Evolutionary conservation across 129 eudicot genomes (phyloP).

Genomic region (Ambrosia trifida): DNA sequence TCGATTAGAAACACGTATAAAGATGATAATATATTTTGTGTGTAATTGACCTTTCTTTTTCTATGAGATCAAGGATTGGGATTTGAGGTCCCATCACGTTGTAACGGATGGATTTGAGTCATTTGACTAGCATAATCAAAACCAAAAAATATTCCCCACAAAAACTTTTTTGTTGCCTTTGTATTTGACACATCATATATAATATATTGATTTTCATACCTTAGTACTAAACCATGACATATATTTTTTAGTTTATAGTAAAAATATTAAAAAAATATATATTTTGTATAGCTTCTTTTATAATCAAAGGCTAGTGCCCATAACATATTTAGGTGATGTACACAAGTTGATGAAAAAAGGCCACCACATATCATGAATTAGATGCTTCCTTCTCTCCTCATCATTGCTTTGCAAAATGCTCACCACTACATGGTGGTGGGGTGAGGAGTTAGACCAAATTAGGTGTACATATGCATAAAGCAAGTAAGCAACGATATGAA

Average conservation of each 20-base stretch:
- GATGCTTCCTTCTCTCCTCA: constrained; percentile 24
- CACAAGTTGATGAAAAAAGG: constrained; percentile 23
- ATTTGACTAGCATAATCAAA: constrained; percentile 13
- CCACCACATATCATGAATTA: constrained; percentile 28
- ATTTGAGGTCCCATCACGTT: constrained; percentile 28
- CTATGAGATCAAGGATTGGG: constrained; percentile 17
- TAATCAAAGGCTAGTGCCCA: constrained; percentile 8
- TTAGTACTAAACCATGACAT: not conserved
- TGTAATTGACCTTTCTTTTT: constrained; percentile 14
- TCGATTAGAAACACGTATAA: not conserved
- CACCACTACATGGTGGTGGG: constrained; percentile 32
- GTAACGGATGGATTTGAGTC: constrained; percentile 8
- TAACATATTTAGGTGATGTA: constrained; percentile 16
- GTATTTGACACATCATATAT: not conserved
- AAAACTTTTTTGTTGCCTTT: not conserved
- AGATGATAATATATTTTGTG: constrained; percentile 3
- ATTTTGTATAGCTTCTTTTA: not conserved
- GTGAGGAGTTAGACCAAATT: constrained; percentile 6
- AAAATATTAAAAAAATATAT: no score
- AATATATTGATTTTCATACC: not conserved
- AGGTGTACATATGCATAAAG: constrained; percentile 29
- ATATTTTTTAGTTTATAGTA: no score
- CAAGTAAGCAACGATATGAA: not conserved
- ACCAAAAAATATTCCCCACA: constrained; percentile 5
- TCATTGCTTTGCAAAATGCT: constrained; percentile 31